These are phyloP conservation scores for Penicillium hesseltinei DNA, from an alignment of 2,329 filamentous ascomycete species.

Conservation along the genomic window DNA sequence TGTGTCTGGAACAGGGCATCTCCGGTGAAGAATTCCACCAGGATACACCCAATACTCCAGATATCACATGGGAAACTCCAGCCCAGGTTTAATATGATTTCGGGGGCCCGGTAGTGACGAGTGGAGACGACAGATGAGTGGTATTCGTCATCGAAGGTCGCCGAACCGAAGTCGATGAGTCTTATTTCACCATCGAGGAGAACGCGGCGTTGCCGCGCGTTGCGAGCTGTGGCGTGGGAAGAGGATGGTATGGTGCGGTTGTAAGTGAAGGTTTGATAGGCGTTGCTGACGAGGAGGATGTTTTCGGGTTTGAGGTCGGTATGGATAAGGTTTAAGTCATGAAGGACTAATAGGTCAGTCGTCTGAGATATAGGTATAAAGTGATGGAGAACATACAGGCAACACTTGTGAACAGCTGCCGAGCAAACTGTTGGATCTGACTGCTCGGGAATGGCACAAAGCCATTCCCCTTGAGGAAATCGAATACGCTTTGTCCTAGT, in stretches of 20 bases:
- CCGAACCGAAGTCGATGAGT: conserved; percentile 66
- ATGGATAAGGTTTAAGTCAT: conserved; percentile 95
- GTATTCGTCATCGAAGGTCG: conserved; percentile 67
- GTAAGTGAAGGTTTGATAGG: conserved; percentile 68
- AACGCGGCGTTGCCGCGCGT: conserved; percentile 61
- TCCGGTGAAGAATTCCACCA: conserved; percentile 67
- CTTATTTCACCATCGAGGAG: conserved; percentile 65
- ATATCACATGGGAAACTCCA: conserved; percentile 69
- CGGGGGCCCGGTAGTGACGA: conserved; percentile 64
- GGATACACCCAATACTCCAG: conserved; percentile 67
- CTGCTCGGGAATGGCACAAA: conserved; percentile 98
- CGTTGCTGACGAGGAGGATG: conserved; percentile 63
- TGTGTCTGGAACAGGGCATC: conserved; percentile 68
- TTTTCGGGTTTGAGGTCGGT: conserved; percentile 73
- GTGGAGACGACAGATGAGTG: conserved; percentile 67
- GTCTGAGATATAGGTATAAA: neutral
- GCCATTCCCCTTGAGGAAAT: conserved; percentile 91
- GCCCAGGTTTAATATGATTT: conserved; percentile 66
- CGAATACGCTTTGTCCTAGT: conserved; percentile 93
- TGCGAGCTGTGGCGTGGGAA: conserved; percentile 56
- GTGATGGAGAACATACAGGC: conserved; percentile 69
- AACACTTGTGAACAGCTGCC: conserved; percentile 95
- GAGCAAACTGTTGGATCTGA: conserved; percentile 95
- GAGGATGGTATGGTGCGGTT: conserved; percentile 66
- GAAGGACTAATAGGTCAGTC: conserved; percentile 63